phyloP scores from a whole-genome alignment of 257 asterid species.

The Plantago major region DNA sequence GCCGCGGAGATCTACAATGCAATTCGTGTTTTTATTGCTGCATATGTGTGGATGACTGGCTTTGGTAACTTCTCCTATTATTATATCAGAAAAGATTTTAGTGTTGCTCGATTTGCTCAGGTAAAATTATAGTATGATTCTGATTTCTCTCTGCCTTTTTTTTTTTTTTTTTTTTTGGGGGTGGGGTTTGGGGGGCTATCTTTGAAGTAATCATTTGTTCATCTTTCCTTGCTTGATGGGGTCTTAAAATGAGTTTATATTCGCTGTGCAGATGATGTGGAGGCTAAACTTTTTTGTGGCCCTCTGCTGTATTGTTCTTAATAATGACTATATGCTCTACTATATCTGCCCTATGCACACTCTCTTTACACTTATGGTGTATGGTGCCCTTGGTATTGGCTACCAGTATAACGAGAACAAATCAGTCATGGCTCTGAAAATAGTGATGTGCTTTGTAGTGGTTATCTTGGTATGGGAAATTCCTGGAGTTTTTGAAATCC shows the following conservation, averaged over 20 bases:
- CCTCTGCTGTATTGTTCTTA: constrained; percentile 81
- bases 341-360: constrained; percentile 99
- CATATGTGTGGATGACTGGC: constrained; percentile 99
- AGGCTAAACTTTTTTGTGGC: constrained; percentile 95
- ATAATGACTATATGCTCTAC: constrained; percentile 89
- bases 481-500: constrained; percentile 85
- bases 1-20: constrained; percentile 96
- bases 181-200: background rate
- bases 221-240: constrained; percentile 4
- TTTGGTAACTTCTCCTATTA: constrained; percentile 98
- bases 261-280: constrained; percentile 98
- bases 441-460: constrained; percentile 69
- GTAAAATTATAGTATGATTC: constrained; percentile 33
- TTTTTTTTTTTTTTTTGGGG: too few relatives aligned
- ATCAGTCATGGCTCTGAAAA: constrained; percentile 80
- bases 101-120: constrained; percentile 95
- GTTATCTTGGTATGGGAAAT: constrained; percentile 94
- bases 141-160: background rate
- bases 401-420: constrained; percentile 78
- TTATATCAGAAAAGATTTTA: constrained; percentile 89
- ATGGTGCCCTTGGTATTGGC: constrained; percentile 98
- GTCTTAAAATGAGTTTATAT: constrained; percentile 22
- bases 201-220: constrained; percentile 5
- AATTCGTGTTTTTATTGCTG: constrained; percentile 93
- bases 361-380: constrained; percentile 97